phyloP scores from a whole-genome alignment of 2,329 filamentous ascomycete genomes.

The Epichloe sylvatica region DNA sequence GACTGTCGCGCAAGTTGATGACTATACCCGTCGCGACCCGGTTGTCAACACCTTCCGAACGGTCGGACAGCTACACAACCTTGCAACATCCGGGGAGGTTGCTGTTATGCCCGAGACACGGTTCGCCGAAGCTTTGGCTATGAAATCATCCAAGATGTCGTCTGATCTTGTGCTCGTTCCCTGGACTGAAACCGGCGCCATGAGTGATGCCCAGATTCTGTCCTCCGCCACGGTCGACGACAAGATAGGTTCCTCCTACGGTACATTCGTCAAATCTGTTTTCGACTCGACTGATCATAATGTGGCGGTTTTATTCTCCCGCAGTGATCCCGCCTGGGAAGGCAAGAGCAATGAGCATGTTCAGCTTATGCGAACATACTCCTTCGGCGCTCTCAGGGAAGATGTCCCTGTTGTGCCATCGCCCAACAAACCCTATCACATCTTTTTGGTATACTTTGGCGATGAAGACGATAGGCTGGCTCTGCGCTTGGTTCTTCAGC shows the following conservation, averaged over 20 bases:
- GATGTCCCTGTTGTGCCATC: slow-evolving; percentile 45
- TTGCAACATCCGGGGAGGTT: slow-evolving; percentile 70
- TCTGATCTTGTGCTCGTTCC: slow-evolving; percentile 71
- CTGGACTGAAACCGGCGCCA: slow-evolving; percentile 72
- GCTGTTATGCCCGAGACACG: slow-evolving; percentile 64
- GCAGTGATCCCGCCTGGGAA: slow-evolving; percentile 32
- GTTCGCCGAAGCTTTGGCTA: slow-evolving; percentile 64
- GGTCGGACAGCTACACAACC: slow-evolving; percentile 70
- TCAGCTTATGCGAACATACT: slow-evolving; percentile 37
- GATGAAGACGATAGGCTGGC: slow-evolving; percentile 70
- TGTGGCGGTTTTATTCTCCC: slow-evolving; percentile 68
- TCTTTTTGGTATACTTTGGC: slow-evolving; percentile 80
- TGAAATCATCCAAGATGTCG: slow-evolving; percentile 53
- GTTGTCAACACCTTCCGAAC: slow-evolving; percentile 85
- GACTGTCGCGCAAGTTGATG: slow-evolving; percentile 73
- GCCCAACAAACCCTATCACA: slow-evolving; percentile 59
- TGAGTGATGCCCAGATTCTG: slow-evolving; percentile 42
- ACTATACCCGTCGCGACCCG: slow-evolving; percentile 59
- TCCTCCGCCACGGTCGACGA: slow-evolving; percentile 16
- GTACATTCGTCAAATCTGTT: slow-evolving; percentile 56
- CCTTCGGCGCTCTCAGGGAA: slow-evolving; percentile 41
- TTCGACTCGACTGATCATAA: slow-evolving; percentile 52
- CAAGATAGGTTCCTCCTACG: slow-evolving; percentile 40
- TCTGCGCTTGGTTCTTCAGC: slow-evolving; percentile 66
- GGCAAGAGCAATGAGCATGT: slow-evolving; percentile 17